Evolutionary conservation across 2,329 filamentous ascomycete genomes (phyloP), one percentile per base, ranked within the genome.

Genomic region (Penicillium vulpinum): DNA sequence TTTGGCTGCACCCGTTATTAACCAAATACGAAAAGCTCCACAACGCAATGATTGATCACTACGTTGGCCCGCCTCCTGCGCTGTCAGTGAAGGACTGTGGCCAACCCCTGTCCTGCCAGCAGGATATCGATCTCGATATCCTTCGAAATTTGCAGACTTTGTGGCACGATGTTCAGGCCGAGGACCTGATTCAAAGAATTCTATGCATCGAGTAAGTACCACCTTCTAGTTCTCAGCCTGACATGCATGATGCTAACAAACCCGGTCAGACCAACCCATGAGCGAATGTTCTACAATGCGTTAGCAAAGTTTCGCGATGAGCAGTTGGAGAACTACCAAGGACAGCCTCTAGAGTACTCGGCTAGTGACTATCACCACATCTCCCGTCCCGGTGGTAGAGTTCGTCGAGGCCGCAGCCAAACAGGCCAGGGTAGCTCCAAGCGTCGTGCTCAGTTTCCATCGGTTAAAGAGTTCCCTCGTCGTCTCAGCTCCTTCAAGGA

Each of bases 201-300:
- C 75, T 83, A 13, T 84, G 78, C 61, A 76, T 84, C 31, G 83
- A 86, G 85, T 89, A 78, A 74, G 86, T 80, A 11, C 21, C 2
- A 18, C 9, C n/a, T 41, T 11, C 10, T 5, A 29, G 5, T 3
- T 13, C 16, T 16, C 2, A 8, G 2, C 6, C 5, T 5, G 15
- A 9, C 22, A 4, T 13, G 1, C 21, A 28, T n/a, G 36, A 21
- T 18, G 16, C 39, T 50, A 49, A 61, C 28, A 28, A 50, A 43
- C 7, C 3, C 11, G 47, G 54, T 11, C 57, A 93, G 89, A 62
- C 80, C 85, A 5, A 97, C 96, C 62, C 91, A 96, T 54, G 92
- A 97, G 70, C 96, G 96, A 70, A 83, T 93, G 63, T 97, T 97
- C 74, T 99, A 97, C 74, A 89, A 87, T 75, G 83, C 95, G 21